phyloP scores from a whole-genome alignment of 2,329 filamentous ascomycete genomes.

The Capronia epimyces region DNA sequence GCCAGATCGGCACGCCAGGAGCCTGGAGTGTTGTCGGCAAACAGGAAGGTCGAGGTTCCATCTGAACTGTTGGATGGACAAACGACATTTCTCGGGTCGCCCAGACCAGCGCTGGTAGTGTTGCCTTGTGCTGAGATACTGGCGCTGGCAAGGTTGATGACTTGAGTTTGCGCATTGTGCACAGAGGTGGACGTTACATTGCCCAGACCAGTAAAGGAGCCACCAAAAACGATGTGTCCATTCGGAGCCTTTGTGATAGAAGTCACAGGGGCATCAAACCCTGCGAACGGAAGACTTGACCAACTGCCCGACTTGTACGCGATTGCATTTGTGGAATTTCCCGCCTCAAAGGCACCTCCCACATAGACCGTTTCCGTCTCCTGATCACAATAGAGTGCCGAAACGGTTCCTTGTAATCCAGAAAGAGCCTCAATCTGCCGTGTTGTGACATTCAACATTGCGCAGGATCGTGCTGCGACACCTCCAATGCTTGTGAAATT shows the following conservation, averaged over 20 bases:
- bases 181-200: conserved; percentile 46
- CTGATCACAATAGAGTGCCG: conserved; percentile 74
- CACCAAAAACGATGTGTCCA: conserved; percentile 86
- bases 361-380: conserved; percentile 77
- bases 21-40: conserved; percentile 68
- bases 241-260: conserved; percentile 75
- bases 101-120: conserved; percentile 56
- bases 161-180: conserved; percentile 61
- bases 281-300: conserved; percentile 79
- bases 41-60: conserved; percentile 71
- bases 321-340: conserved; percentile 83
- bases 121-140: conserved; percentile 60
- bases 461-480: conserved; percentile 69
- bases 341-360: conserved; percentile 75
- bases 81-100: conserved; percentile 71
- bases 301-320: conserved; percentile 67
- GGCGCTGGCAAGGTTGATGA: conserved; percentile 77
- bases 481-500: conserved; percentile 91
- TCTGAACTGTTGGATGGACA: conserved; percentile 67
- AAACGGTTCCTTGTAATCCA: conserved; percentile 79
- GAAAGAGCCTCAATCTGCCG: conserved; percentile 65
- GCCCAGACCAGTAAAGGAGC: conserved; percentile 79
- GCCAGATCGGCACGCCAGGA: conserved; percentile 78
- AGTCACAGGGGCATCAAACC: conserved; percentile 87
- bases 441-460: conserved; percentile 70